A percentile compares a stretch with the other conserved stretches of the same genome.
phyloP scores from a whole-genome alignment of 345 rosid species.

The Boechera stricta region DNA sequence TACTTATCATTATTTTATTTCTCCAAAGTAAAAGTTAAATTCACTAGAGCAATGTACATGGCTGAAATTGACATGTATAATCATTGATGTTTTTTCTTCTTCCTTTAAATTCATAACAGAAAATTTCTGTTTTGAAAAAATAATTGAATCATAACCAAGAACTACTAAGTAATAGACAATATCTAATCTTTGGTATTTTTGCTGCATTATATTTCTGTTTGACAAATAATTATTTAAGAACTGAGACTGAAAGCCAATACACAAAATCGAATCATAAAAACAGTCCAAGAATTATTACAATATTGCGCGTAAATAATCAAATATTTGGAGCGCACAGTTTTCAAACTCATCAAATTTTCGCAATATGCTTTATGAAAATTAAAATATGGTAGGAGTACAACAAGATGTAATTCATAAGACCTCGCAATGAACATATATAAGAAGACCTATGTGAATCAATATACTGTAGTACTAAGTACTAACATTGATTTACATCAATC shows the following conservation, averaged over 20 bases:
- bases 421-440: background rate
- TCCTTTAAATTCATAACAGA: background rate
- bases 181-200: too few species aligned
- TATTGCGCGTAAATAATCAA: too few species aligned
- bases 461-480: background rate
- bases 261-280: too few species aligned
- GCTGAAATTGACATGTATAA: background rate
- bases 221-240: too few species aligned
- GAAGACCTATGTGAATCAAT: constrained; percentile 23
- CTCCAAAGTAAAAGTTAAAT: constrained; percentile 13
- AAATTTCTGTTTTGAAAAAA: background rate
- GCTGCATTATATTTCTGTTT: too few species aligned
- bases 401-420: background rate
- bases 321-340: background rate
- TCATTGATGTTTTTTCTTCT: background rate
- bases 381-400: background rate
- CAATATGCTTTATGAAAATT: background rate
- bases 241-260: too few species aligned
- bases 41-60: background rate
- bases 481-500: constrained; percentile 19
- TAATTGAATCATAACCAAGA: background rate
- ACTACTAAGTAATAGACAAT: too few species aligned
- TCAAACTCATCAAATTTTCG: background rate
- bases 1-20: background rate
- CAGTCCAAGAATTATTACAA: too few species aligned